Evolutionary conservation across 2,329 filamentous ascomycete species (phyloP).

Genomic region (Colletotrichum higginsianum): DNA sequence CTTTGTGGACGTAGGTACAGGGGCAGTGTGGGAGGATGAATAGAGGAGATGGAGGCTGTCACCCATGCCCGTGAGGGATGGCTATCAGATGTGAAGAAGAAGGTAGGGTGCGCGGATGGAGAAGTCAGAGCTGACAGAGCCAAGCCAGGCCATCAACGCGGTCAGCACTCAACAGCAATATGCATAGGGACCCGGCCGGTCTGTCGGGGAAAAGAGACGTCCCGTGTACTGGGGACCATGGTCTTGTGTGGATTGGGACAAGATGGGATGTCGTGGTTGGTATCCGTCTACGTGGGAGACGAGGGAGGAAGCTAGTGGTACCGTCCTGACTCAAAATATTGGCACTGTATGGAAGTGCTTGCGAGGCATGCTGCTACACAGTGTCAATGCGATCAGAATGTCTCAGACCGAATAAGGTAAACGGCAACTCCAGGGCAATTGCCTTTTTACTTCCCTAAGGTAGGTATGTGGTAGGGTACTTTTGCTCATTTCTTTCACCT

Average conservation of each 20-base stretch:
- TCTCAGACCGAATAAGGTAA: not conserved
- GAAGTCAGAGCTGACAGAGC: not conserved
- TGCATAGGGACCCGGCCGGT: constrained; percentile 16
- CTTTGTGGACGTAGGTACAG: not conserved
- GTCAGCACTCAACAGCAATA: constrained; percentile 3
- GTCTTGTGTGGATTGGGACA: not conserved
- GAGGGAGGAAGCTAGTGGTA: constrained; percentile 17
- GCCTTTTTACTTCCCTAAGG: not conserved
- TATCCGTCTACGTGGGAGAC: constrained; percentile 4
- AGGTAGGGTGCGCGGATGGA: not conserved
- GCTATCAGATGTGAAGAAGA: not conserved
- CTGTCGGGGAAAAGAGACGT: constrained; percentile 1
- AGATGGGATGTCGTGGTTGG: constrained; percentile 1
- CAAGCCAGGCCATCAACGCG: constrained; percentile 12
- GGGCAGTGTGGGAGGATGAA: not conserved
- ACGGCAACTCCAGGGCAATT: not conserved
- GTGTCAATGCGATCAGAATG: constrained; percentile 4
- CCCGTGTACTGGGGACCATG: not conserved
- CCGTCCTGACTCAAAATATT: not conserved
- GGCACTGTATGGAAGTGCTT: not conserved
- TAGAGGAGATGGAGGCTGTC: not conserved
- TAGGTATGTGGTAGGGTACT: no score
- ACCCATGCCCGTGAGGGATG: not conserved
- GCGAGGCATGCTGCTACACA: not conserved
- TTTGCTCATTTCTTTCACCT: no score